Base-by-base conservation (phyloP, 2,329 filamentous ascomycete genomes). In the Metarhizium rileyi region DNA sequence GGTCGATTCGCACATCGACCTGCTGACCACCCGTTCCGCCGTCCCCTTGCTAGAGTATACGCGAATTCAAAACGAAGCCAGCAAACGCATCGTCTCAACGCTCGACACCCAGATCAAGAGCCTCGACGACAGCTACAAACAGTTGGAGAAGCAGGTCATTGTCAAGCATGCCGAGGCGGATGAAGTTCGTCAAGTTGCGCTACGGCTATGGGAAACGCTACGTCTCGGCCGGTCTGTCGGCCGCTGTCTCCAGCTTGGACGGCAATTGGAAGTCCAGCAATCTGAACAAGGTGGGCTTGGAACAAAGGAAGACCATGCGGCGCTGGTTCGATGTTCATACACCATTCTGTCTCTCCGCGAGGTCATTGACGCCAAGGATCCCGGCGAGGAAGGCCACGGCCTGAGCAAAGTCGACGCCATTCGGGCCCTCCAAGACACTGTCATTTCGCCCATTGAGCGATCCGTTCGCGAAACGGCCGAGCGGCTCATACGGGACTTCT, bases 1-100 rank as follows among this genome's bases (percentile, higher is more conserved):
- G 68, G 86, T 98, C 56, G 91, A 97, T 69, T 95, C 90, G 0
- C 90, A 95, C 64, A 95, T 98, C 55, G 89, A 98, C 66, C 79
- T 81, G 3, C 77, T 97, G 38, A 94, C 91, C 5, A 93, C 90
- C 2, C 84, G 86, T 55, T 87, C 84, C 26, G 90, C 93, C 3
- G 71, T 91, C 0, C 87, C 90, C 0, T 75, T 98, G 26, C 77
- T 98, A 20, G 73, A 82, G 27, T 78, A 96, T 66, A 94, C 90
- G 3, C 76, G 82, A 52, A 72, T 80, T 41, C 87, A 93, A 65
- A 86, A 83, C 14, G 76, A 81, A 28, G 82, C 89, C 2, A 89
- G 86, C 56, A 75, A 77, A 47, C 76, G 75, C 48, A 85, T 97
- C 55, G 72, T 95, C 48, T 70, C 78, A 28, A 84, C 87, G 59